Conservation (phyloP, 352 stramenopile species). For the Globisporangium radiosum region DNA sequence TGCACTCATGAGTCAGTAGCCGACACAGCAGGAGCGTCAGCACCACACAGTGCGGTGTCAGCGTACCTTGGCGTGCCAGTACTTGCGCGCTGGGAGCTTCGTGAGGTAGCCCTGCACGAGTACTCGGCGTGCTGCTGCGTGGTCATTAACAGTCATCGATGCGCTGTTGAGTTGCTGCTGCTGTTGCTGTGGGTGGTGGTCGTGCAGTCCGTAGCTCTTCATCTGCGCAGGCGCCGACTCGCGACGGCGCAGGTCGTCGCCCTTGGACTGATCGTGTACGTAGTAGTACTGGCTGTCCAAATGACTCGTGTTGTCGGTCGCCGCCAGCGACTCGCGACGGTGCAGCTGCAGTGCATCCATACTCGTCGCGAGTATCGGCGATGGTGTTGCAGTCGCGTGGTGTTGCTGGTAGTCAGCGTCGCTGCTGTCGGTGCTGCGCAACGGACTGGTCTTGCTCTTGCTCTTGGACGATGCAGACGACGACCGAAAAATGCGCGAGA, state of each 20-base stretch:
- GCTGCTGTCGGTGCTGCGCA: neutral
- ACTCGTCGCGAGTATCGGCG: conserved; percentile 1
- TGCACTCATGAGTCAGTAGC: neutral
- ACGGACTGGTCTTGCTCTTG: conserved; percentile 4
- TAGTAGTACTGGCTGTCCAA: conserved; percentile 5
- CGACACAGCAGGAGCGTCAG: neutral
- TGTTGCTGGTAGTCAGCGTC: neutral
- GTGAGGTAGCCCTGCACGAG: conserved; percentile 49
- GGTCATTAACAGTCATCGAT: neutral
- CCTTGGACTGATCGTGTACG: neutral
- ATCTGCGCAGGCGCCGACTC: conserved; percentile 2
- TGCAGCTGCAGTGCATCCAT: conserved; percentile 5
- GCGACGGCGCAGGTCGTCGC: conserved; percentile 1
- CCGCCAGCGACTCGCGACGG: neutral
- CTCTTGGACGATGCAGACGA: conserved; percentile 1
- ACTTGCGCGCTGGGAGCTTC: conserved; percentile 43
- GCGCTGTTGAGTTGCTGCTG: conserved; percentile 1
- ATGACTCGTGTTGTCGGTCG: neutral
- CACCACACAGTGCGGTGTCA: neutral
- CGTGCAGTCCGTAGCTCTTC: neutral
- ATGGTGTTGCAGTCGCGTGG: neutral
- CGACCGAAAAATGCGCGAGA: conserved; percentile 21
- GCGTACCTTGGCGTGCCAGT: conserved; percentile 46
- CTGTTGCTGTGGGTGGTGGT: neutral
- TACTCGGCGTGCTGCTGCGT: conserved; percentile 12